Conservation (phyloP, 2,329 filamentous ascomycete species). For the Penicillium corylophilum region DNA sequence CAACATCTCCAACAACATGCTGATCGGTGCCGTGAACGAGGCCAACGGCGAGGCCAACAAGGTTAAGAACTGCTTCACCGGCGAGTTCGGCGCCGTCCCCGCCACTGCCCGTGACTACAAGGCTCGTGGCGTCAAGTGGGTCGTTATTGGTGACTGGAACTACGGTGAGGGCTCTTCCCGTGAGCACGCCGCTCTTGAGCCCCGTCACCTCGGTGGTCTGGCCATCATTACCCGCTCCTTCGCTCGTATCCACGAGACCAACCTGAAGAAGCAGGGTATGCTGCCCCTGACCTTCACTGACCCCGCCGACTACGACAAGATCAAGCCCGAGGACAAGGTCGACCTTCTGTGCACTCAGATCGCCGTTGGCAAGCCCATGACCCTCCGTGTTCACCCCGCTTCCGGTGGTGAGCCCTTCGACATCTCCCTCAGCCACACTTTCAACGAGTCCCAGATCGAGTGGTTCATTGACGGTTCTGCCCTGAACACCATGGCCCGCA, state of each 20-base stretch:
- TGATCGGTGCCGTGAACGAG: constrained; percentile 93
- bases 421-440: constrained; percentile 85
- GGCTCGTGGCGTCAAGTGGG: constrained; percentile 92
- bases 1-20: constrained; percentile 96
- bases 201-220: constrained; percentile 92
- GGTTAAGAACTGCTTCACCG: constrained; percentile 85
- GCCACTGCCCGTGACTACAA: constrained; percentile 98
- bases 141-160: constrained; percentile 99
- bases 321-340: constrained; percentile 87
- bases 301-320: constrained; percentile 96
- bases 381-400: constrained; percentile 87
- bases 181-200: constrained; percentile 97
- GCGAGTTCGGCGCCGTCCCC: constrained; percentile 83
- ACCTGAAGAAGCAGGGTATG: constrained; percentile 99
- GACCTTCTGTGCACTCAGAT: constrained; percentile 87
- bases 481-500: constrained; percentile 97
- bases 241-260: constrained; percentile 99
- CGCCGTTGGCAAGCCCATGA: constrained; percentile 88
- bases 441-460: constrained; percentile 96
- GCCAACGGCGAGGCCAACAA: constrained; percentile 98
- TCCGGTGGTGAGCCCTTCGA: constrained; percentile 73
- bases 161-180: constrained; percentile 97
- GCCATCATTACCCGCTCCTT: constrained; percentile 96
- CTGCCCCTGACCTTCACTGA: constrained; percentile 93
- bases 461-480: constrained; percentile 99